phyloP scores from a whole-genome alignment of 345 rosid genomes.

The Citrus inodora region DNA sequence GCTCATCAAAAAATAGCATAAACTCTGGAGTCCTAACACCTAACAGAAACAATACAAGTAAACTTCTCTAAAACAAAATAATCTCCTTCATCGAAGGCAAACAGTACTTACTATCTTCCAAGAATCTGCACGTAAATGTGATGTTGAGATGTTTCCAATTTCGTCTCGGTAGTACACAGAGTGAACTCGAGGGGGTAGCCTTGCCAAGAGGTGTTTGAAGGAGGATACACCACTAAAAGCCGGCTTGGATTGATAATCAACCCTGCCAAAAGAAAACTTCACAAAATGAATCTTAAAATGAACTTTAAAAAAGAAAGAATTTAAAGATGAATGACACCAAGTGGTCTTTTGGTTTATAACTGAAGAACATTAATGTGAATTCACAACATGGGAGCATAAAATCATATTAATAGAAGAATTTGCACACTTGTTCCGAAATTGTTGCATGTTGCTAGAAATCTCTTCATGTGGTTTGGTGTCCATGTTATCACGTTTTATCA shows the following conservation, averaged over 20 bases:
- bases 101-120: constrained; percentile 37
- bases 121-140: constrained; percentile 69
- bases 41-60: neutral
- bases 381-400: neutral
- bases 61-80: neutral
- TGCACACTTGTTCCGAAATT: neutral
- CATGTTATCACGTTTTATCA: neutral
- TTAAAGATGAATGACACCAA: neutral
- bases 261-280: constrained; percentile 55
- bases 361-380: neutral
- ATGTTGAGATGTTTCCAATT: constrained; percentile 91
- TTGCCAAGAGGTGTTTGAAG: constrained; percentile 73
- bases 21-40: neutral
- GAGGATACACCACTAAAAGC: constrained; percentile 65
- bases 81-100: neutral
- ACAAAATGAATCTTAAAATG: constrained; percentile 11
- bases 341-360: too few relatives aligned
- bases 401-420: neutral
- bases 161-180: constrained; percentile 94
- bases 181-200: constrained; percentile 89
- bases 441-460: neutral
- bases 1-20: neutral
- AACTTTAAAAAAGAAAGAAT: neutral
- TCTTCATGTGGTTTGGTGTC: neutral
- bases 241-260: constrained; percentile 88